Evolutionary conservation across 345 rosid species (phyloP).

Genomic region (Trapa incisa): DNA sequence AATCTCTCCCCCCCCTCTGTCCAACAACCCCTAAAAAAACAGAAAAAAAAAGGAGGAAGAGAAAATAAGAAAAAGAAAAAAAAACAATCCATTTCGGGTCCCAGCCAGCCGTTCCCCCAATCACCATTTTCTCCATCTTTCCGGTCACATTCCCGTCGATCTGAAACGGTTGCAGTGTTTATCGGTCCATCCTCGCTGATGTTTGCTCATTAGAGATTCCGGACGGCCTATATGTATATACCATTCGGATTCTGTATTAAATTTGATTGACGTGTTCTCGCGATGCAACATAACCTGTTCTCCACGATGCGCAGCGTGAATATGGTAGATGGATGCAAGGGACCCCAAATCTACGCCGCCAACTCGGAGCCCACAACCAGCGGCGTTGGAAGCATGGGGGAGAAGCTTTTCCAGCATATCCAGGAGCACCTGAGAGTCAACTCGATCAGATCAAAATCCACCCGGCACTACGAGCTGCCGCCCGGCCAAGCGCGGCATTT

Average conservation of each 20-base stretch:
- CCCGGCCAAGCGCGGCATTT: conserved; percentile 11
- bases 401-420: conserved; percentile 55
- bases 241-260: background rate
- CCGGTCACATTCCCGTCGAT: background rate
- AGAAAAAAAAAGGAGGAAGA: background rate
- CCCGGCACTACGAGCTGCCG: conserved; percentile 21
- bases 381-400: conserved; percentile 35
- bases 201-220: background rate
- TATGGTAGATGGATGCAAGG: conserved; percentile 72
- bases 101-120: background rate
- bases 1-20: background rate
- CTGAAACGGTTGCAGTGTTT: background rate
- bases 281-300: conserved; percentile 75
- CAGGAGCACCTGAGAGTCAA: conserved; percentile 57
- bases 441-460: conserved; percentile 45
- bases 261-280: background rate
- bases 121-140: background rate
- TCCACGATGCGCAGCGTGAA: conserved; percentile 82
- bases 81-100: background rate
- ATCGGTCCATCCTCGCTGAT: background rate
- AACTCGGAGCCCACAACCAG: conserved; percentile 19
- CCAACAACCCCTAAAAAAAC: background rate
- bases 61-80: background rate
- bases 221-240: background rate
- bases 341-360: conserved; percentile 52